Evolutionary conservation across 2,329 filamentous ascomycete genomes (phyloP).

Genomic region (Verticillium dahliae): DNA sequence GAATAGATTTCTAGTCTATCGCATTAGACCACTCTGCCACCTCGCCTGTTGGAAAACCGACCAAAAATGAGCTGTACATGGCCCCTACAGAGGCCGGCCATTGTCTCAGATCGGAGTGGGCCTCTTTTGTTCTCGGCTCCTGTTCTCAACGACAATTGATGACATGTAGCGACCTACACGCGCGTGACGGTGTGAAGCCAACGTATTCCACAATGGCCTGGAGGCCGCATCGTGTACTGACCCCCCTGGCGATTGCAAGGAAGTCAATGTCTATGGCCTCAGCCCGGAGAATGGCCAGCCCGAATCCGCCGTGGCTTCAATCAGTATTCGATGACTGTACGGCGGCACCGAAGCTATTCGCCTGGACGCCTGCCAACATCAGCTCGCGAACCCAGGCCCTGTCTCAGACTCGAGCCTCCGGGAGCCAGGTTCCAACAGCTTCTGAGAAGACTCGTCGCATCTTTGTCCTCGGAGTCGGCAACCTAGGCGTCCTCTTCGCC

Average conservation of each 20-base stretch:
- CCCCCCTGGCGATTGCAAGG: neutral
- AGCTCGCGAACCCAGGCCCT: neutral
- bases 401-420: too few relatives aligned
- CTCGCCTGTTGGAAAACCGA: neutral
- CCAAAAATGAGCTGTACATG: neutral
- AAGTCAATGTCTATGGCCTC: neutral
- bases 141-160: neutral
- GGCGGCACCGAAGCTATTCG: slow-evolving; percentile 26
- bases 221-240: neutral
- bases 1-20: neutral
- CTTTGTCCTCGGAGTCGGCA: slow-evolving; percentile 74
- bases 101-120: neutral
- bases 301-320: slow-evolving; percentile 25
- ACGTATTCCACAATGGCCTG: neutral
- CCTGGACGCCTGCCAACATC: slow-evolving; percentile 26
- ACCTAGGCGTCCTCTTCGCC: slow-evolving; percentile 74
- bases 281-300: neutral
- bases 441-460: slow-evolving; percentile 41
- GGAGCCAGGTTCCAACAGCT: too few relatives aligned
- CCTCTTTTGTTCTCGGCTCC: neutral
- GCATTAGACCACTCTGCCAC: neutral
- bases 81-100: too few relatives aligned
- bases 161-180: neutral
- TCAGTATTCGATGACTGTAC: slow-evolving; percentile 16
- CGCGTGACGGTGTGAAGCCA: neutral